Base-by-base conservation (phyloP, 2,329 filamentous ascomycete genomes). In the Colletotrichum navitas region DNA sequence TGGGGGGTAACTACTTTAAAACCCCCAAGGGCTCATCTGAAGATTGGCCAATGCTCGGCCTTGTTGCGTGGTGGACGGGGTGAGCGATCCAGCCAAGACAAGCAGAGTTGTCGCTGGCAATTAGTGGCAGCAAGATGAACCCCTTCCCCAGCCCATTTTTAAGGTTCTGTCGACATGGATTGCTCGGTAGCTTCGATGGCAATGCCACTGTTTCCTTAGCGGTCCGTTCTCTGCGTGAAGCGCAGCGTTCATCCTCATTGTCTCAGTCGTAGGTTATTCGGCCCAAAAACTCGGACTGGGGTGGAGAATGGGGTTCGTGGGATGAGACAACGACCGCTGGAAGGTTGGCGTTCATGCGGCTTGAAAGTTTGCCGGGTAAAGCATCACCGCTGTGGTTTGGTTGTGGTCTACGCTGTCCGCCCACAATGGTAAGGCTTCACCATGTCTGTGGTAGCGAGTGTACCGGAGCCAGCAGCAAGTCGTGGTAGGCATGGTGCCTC, bases 161-260 rank as follows among this genome's bases (percentile, higher is more conserved):
- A 72, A 72, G 51, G 70, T 70, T 72, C 34, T 70, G 26, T 49
- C 49, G 56, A 71, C 60, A 64, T 34, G 70, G 66, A 66, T 61
- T 66, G 66, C 66, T 66, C 70, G 66, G 49, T 55, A 56, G 54
- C 21, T 71, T 58, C 45, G 47, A 54, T 49, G 47, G 66, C 62
- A 47, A 62, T 51, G 66, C 61, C 70, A 71, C 70, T 56, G 66
- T 55, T 29, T 67, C 39, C 32, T 51, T 7, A n/a, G 66, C n/a
- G 66, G 66, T 66, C 70, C 58, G 70, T 64, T 62, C 70, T 59
- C 66, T 16, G 59, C 29, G 24, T 63, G 52, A 68, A 63, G 24
- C 68, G 54, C 68, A 71, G 43, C 64, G 68, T 63, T 63, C 59
- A 68, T 68, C 65, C 66, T 43, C 52, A 29, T 36, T 59, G 61